Percentiles rank a stretch among this genome's conserved stretches.
These are phyloP conservation scores for Anethum foeniculum DNA, from an alignment of 140 eudicot species.

Conservation along the genomic window DNA sequence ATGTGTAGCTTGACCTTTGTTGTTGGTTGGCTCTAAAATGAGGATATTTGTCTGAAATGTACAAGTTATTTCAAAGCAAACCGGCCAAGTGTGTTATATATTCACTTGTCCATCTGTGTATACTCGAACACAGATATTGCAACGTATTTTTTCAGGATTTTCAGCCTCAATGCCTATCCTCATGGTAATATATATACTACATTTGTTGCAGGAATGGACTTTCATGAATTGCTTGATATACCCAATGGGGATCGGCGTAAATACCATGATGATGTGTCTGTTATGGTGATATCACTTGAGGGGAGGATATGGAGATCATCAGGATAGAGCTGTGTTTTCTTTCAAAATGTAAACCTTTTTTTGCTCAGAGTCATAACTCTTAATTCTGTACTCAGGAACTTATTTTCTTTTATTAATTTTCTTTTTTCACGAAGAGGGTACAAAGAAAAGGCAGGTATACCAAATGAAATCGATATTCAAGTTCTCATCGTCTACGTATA, in stretches of 20 bases:
- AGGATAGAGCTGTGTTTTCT: slow-evolving; percentile 21
- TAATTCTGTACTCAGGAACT: not conserved
- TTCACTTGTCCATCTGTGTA: too few relatives aligned
- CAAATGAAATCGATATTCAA: not conserved
- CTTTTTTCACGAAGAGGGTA: not conserved
- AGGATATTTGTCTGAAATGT: not conserved
- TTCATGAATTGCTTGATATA: slow-evolving; percentile 85
- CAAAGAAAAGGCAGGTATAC: slow-evolving; percentile 6
- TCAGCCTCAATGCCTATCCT: not conserved
- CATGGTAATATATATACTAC: not conserved
- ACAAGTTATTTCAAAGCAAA: not conserved
- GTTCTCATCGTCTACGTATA: not conserved
- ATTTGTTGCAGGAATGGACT: slow-evolving; percentile 71
- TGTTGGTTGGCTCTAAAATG: not conserved
- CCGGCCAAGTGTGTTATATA: not conserved
- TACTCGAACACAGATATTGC: not conserved
- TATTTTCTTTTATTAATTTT: not conserved
- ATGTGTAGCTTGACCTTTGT: not conserved
- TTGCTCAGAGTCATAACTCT: not conserved
- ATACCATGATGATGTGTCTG: slow-evolving; percentile 95
- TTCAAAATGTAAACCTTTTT: not conserved
- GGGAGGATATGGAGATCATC: slow-evolving; percentile 97
- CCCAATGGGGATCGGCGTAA: slow-evolving; percentile 93
- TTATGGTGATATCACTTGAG: slow-evolving; percentile 87
- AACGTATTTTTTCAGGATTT: not conserved